Conservation (phyloP, 1,284 basidiomycete genomes). For the Tylopilus orsonianus region DNA sequence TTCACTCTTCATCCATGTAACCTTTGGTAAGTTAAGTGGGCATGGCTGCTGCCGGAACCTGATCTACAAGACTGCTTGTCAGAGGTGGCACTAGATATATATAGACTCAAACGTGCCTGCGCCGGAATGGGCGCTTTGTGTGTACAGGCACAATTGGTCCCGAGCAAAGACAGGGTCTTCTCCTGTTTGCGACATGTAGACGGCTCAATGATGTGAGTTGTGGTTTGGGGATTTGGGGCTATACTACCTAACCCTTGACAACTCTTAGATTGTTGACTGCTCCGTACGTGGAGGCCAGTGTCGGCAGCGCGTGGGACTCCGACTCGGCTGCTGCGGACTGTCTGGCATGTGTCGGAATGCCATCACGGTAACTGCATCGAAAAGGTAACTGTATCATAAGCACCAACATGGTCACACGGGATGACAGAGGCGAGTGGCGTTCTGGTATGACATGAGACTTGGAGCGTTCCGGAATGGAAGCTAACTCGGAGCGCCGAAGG, state of each 20-base stretch:
- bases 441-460: conserved; percentile 1
- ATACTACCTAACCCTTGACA: conserved; percentile 5
- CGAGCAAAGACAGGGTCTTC: conserved; percentile 5
- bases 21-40: conserved; percentile 2
- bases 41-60: conserved; percentile 1
- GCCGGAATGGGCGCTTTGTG: conserved; percentile 10
- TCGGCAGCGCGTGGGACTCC: conserved; percentile 28
- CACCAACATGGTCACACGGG: conserved; percentile 17
- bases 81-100: background rate
- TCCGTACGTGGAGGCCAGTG: conserved; percentile 2
- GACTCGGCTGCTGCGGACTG: conserved; percentile 17
- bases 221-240: background rate
- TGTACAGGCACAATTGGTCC: conserved; percentile 9
- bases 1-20: background rate
- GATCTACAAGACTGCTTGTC: conserved; percentile 13
- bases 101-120: conserved; percentile 8
- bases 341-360: background rate
- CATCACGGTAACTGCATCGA: conserved; percentile 16
- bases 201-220: conserved; percentile 7
- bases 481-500: background rate
- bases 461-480: conserved; percentile 18
- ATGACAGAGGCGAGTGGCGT: conserved; percentile 26
- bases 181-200: background rate
- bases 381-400: conserved; percentile 6
- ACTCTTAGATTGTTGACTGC: background rate